A percentile compares a stretch with the other conserved stretches of the same genome.
Evolutionary conservation across 441 rosid species (phyloP).

Genomic region (Codiaeum variegatum): DNA sequence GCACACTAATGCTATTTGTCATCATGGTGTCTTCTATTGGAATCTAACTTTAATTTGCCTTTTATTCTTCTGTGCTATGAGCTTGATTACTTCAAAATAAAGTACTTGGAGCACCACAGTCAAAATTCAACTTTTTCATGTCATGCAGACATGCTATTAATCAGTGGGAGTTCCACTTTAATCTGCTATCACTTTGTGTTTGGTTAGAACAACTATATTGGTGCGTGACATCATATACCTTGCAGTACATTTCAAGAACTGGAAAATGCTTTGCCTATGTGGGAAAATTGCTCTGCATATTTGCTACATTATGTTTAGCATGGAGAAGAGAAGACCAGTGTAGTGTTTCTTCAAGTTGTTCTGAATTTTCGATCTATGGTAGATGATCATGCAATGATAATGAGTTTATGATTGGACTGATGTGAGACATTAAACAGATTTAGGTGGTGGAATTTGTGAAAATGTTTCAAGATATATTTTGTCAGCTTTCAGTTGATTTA

Average conservation of each 20-base stretch:
- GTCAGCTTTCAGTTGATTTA: background rate
- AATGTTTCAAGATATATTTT: too few species aligned
- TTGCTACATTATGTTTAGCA: too few species aligned
- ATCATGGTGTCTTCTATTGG: background rate
- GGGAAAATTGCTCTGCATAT: background rate
- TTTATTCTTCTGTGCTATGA: slow-evolving; percentile 1
- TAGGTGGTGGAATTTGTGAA: background rate
- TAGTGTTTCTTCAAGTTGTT: too few species aligned
- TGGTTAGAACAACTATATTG: background rate
- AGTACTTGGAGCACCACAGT: background rate
- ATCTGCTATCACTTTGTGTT: background rate
- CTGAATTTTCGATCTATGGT: too few species aligned
- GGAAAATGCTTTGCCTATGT: background rate
- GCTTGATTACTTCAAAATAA: background rate
- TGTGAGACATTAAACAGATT: background rate
- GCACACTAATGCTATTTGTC: background rate
- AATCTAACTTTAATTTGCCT: background rate
- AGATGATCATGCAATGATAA: background rate
- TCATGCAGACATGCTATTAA: background rate
- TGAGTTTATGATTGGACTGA: background rate
- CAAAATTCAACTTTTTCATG: background rate
- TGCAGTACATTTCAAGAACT: background rate
- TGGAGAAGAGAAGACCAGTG: too few species aligned
- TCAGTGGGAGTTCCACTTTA: background rate
- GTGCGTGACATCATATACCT: background rate